These are phyloP conservation scores for Ogataea paraovalis DNA, from an alignment of 805 yeast species.

Conservation along the genomic window DNA sequence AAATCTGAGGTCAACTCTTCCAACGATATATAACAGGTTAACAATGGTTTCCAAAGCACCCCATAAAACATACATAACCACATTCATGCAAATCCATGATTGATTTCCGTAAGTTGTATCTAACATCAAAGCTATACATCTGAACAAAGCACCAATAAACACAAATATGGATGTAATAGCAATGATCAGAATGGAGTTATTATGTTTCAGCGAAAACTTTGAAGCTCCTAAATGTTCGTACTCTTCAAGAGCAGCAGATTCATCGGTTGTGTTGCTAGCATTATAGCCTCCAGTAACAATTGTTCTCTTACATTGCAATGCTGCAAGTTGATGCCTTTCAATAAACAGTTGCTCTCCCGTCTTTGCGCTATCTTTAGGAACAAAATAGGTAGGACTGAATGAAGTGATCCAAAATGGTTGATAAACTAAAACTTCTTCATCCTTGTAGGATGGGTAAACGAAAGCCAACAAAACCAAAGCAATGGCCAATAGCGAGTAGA, in stretches of 20 bases:
- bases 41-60: constrained; percentile 62
- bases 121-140: constrained; percentile 46
- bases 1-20: constrained; percentile 72
- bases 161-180: constrained; percentile 44
- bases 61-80: constrained; percentile 64
- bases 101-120: constrained; percentile 29
- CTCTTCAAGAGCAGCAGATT: constrained; percentile 18
- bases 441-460: constrained; percentile 49
- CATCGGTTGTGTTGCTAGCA: constrained; percentile 7
- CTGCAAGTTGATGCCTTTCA: constrained; percentile 13
- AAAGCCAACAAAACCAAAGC: constrained; percentile 48
- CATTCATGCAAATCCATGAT: constrained; percentile 47
- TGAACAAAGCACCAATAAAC: constrained; percentile 45
- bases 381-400: constrained; percentile 56
- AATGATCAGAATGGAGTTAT: constrained; percentile 45
- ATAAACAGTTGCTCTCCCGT: constrained; percentile 24
- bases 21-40: constrained; percentile 51
- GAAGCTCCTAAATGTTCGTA: constrained; percentile 18
- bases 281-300: constrained; percentile 25
- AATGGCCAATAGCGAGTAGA: constrained; percentile 54
- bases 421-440: constrained; percentile 48
- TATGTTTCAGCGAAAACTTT: constrained; percentile 40
- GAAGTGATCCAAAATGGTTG: constrained; percentile 80
- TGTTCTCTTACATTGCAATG: constrained; percentile 23
- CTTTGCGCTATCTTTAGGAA: constrained; percentile 46